Conservation (phyloP, 345 rosid species). For the Aurinia saxatilis region DNA sequence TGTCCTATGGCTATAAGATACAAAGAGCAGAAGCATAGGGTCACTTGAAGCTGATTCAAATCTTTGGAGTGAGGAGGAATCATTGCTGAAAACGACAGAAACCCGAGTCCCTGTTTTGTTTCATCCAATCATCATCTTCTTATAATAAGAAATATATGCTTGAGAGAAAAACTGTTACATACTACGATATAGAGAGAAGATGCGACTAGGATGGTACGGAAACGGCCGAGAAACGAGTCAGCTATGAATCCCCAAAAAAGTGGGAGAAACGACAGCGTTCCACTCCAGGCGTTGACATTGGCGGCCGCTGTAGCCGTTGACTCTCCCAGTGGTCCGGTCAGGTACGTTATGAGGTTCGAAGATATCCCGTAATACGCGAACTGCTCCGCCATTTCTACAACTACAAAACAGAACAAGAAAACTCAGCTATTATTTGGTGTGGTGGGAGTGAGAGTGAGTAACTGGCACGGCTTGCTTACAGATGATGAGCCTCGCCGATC, state of each 20-base stretch:
- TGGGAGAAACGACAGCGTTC: slow-evolving; percentile 46
- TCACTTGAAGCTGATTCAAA: slow-evolving; percentile 18
- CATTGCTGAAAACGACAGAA: slow-evolving; percentile 28
- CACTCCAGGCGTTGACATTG: slow-evolving; percentile 50
- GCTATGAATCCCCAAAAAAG: slow-evolving; percentile 60
- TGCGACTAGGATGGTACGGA: slow-evolving; percentile 45
- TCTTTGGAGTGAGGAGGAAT: not conserved
- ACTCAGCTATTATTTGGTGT: not conserved
- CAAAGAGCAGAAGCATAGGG: slow-evolving; percentile 27
- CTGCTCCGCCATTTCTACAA: slow-evolving; percentile 45
- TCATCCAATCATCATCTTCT: not conserved
- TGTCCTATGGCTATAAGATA: slow-evolving; percentile 35
- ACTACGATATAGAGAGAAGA: slow-evolving; percentile 49
- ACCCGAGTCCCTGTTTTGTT: slow-evolving; percentile 29
- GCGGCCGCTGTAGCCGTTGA: slow-evolving; percentile 55
- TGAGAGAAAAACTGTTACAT: not conserved
- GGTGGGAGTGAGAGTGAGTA: not conserved
- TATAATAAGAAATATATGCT: not conserved
- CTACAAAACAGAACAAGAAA: slow-evolving; percentile 6
- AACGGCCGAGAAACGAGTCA: slow-evolving; percentile 59
- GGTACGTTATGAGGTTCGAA: slow-evolving; percentile 52
- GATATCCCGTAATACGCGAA: slow-evolving; percentile 43
- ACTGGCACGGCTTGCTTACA: not conserved
- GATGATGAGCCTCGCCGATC: slow-evolving; percentile 38
- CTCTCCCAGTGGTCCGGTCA: slow-evolving; percentile 57